Percentiles rank a stretch among this genome's conserved stretches.
Conservation (phyloP, 2,329 filamentous ascomycete species). For the Aspergillus sp. region DNA sequence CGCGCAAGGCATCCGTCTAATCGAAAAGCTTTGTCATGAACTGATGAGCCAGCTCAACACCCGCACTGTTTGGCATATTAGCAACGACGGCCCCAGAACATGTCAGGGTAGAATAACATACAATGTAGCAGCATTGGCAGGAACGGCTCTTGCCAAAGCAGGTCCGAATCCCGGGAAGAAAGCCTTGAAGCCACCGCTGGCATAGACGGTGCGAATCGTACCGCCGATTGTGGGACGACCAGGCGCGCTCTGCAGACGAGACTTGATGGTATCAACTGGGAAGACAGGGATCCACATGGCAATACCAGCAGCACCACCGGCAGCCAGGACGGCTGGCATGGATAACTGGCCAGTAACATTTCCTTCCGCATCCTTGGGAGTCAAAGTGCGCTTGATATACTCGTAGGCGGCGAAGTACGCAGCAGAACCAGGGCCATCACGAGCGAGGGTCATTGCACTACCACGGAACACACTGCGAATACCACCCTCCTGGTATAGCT, state of each 20-base stretch:
- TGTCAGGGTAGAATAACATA: slow-evolving; percentile 29
- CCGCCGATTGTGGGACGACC: slow-evolving; percentile 78
- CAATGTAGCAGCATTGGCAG: slow-evolving; percentile 95
- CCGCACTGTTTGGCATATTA: slow-evolving; percentile 35
- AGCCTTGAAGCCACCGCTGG: slow-evolving; percentile 77
- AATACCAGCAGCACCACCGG: slow-evolving; percentile 86
- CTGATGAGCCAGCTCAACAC: slow-evolving; percentile 54
- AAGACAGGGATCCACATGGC: slow-evolving; percentile 99
- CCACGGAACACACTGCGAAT: slow-evolving; percentile 91
- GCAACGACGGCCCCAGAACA: background rate
- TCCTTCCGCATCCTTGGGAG: slow-evolving; percentile 76
- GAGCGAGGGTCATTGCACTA: slow-evolving; percentile 83
- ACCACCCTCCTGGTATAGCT: slow-evolving; percentile 89
- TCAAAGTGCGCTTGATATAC: slow-evolving; percentile 84
- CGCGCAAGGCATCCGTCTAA: slow-evolving; percentile 7
- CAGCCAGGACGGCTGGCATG: slow-evolving; percentile 77
- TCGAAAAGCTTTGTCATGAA: slow-evolving; percentile 52
- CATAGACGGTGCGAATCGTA: slow-evolving; percentile 81
- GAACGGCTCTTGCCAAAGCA: slow-evolving; percentile 87
- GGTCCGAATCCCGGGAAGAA: slow-evolving; percentile 98
- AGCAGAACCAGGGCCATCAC: slow-evolving; percentile 88
- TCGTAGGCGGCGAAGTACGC: slow-evolving; percentile 98
- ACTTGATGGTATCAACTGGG: slow-evolving; percentile 96
- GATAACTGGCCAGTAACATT: slow-evolving; percentile 76
- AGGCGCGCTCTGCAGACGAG: slow-evolving; percentile 84